Percentiles rank a stretch among this genome's conserved stretches.
phyloP scores from a whole-genome alignment of 495 filamentous ascomycete genomes.

The Oleoguttula mirabilis region DNA sequence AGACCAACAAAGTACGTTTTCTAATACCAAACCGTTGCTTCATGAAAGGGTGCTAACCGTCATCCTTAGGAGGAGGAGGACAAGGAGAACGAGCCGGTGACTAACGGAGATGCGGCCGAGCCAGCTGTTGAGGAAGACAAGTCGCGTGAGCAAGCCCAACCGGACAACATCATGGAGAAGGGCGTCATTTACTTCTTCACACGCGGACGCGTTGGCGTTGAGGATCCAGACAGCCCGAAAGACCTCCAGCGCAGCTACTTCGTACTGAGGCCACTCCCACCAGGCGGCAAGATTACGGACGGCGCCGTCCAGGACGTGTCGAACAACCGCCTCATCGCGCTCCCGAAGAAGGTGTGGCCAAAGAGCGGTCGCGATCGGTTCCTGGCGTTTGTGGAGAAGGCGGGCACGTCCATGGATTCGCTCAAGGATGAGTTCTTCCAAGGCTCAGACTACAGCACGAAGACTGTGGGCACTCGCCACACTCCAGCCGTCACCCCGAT shows the following conservation, averaged over 20 bases:
- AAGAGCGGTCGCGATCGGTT: slow-evolving; percentile 59
- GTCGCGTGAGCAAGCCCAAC: slow-evolving; percentile 42
- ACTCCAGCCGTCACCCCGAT: slow-evolving; percentile 59
- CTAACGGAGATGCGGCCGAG: slow-evolving; percentile 6
- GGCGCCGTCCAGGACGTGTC: slow-evolving; percentile 51
- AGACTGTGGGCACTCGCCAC: slow-evolving; percentile 61
- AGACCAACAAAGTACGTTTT: slow-evolving; percentile 15
- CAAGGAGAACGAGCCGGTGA: slow-evolving; percentile 3
- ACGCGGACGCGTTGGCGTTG: slow-evolving; percentile 60
- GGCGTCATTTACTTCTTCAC: slow-evolving; percentile 93
- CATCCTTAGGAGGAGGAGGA: slow-evolving; percentile 2
- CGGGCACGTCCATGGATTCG: slow-evolving; percentile 50
- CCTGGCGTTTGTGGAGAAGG: slow-evolving; percentile 76
- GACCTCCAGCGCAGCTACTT: slow-evolving; percentile 76
- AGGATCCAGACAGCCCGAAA: slow-evolving; percentile 53
- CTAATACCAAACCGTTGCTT: too few relatives aligned
- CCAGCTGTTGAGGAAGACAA: slow-evolving; percentile 27
- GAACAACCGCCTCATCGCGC: slow-evolving; percentile 57
- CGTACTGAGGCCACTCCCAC: slow-evolving; percentile 62
- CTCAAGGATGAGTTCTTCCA: slow-evolving; percentile 61
- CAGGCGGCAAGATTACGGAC: slow-evolving; percentile 53
- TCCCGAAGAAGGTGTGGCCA: slow-evolving; percentile 83
- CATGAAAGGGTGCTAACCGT: background rate
- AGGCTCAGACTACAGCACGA: slow-evolving; percentile 58
- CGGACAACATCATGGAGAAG: slow-evolving; percentile 77